Evolutionary conservation across 169 alveolate species (phyloP).

Genomic region (Cryptosporidium ubiquitum): DNA sequence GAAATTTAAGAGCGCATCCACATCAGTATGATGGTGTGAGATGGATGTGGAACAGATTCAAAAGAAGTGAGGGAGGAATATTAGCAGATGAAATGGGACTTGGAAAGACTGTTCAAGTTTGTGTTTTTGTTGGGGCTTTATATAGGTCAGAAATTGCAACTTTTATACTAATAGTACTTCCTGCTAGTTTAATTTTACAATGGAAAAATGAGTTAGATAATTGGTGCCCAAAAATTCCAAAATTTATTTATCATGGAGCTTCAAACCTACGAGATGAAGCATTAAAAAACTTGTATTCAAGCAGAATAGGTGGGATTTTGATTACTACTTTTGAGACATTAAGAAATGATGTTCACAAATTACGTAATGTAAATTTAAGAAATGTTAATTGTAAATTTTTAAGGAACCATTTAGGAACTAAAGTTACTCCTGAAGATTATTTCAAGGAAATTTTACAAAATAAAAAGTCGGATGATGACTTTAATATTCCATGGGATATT

Average conservation of each 20-base stretch:
- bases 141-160: constrained; percentile 75
- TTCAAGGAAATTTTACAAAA: constrained; percentile 7
- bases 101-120: constrained; percentile 83
- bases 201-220: constrained; percentile 80
- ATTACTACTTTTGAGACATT: constrained; percentile 60
- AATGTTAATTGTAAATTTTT: neutral
- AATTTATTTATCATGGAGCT: constrained; percentile 43
- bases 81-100: constrained; percentile 88
- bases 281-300: neutral
- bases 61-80: constrained; percentile 80
- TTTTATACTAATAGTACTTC: constrained; percentile 80
- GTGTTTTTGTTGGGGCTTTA: constrained; percentile 74
- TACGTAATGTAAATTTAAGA: neutral
- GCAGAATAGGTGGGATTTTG: constrained; percentile 30
- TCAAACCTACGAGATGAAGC: neutral
- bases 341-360: constrained; percentile 34
- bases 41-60: constrained; percentile 81
- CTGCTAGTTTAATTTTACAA: constrained; percentile 79
- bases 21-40: constrained; percentile 82
- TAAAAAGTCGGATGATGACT: neutral
- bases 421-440: constrained; percentile 10
- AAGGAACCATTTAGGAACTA: constrained; percentile 7
- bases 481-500: constrained; percentile 79
- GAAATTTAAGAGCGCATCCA: constrained; percentile 64
- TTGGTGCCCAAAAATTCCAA: constrained; percentile 78